These are phyloP conservation scores for Candida qinlingensis DNA, from an alignment of 805 yeast species.

Conservation along the genomic window DNA sequence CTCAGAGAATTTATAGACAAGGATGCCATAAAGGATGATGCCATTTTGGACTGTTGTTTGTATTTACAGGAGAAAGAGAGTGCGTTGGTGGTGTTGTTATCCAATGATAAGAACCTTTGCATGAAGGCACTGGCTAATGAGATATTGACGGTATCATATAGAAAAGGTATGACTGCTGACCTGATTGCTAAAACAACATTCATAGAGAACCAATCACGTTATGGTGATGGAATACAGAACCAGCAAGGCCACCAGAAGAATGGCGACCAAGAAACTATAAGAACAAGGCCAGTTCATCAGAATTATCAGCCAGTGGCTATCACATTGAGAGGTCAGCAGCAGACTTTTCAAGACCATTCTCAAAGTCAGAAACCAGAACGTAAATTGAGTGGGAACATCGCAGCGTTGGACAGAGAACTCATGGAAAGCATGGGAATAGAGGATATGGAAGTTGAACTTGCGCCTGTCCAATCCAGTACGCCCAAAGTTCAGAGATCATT, in stretches of 20 bases:
- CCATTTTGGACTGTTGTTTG: conserved; percentile 80
- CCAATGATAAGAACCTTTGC: conserved; percentile 84
- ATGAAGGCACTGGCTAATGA: conserved; percentile 66
- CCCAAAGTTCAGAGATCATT: too few species aligned
- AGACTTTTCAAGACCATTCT: too few species aligned
- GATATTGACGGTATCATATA: conserved; percentile 51
- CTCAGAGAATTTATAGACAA: conserved; percentile 46
- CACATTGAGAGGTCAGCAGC: too few species aligned
- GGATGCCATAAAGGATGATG: conserved; percentile 57
- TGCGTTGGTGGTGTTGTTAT: conserved; percentile 53
- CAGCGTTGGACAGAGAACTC: not conserved
- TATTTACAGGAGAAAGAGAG: conserved; percentile 42
- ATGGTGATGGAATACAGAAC: not conserved
- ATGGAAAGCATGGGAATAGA: not conserved
- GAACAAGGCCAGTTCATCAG: not conserved
- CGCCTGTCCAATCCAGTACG: too few species aligned
- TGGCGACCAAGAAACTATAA: not conserved
- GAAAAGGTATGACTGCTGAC: conserved; percentile 41
- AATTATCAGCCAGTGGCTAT: too few species aligned
- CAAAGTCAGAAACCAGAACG: too few species aligned
- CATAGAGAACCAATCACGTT: not conserved
- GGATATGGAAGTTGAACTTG: not conserved
- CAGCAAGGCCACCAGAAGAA: not conserved
- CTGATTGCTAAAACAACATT: conserved; percentile 37
- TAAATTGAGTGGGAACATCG: not conserved